Evolutionary conservation across 2,329 filamentous ascomycete genomes (phyloP).

Genomic region (Tolypocladium capitatum): DNA sequence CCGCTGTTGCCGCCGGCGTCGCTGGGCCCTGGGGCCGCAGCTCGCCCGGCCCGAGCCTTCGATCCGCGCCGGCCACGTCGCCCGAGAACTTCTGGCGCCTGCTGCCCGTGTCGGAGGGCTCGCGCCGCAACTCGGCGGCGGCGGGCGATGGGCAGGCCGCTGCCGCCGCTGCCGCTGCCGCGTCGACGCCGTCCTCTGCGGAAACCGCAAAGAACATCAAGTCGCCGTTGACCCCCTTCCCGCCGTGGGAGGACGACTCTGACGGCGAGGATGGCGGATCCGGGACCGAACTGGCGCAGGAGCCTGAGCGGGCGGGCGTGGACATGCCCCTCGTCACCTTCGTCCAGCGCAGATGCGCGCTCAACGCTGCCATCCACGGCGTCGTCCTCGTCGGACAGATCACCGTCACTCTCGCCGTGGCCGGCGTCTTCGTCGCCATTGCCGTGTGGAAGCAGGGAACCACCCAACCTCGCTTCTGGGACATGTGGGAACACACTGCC

Average conservation of each 20-base stretch:
- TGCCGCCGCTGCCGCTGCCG: background rate
- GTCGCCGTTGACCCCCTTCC: conserved; percentile 15
- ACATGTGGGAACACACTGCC: background rate
- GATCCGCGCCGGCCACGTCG: background rate
- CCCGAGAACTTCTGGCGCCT: conserved; percentile 1
- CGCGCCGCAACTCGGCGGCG: background rate
- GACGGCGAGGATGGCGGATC: background rate
- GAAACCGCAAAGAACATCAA: conserved; percentile 2
- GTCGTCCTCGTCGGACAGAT: background rate
- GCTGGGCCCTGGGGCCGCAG: background rate
- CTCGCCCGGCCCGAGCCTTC: background rate
- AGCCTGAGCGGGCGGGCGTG: conserved; percentile 1
- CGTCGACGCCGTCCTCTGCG: background rate
- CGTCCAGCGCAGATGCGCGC: background rate
- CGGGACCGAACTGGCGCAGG: background rate
- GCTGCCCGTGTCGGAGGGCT: background rate
- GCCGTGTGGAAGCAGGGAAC: background rate
- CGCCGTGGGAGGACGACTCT: conserved; percentile 10
- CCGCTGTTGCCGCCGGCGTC: background rate
- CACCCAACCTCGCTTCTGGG: background rate
- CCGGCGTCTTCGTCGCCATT: background rate
- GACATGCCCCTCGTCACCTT: no score
- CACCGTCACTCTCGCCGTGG: background rate
- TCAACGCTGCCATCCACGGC: background rate
- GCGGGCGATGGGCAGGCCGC: background rate